Percentiles rank a stretch among this genome's conserved stretches.
These are phyloP conservation scores for Leccinum longicurvipes DNA, from an alignment of 768 basidiomycete genomes.

Conservation along the genomic window DNA sequence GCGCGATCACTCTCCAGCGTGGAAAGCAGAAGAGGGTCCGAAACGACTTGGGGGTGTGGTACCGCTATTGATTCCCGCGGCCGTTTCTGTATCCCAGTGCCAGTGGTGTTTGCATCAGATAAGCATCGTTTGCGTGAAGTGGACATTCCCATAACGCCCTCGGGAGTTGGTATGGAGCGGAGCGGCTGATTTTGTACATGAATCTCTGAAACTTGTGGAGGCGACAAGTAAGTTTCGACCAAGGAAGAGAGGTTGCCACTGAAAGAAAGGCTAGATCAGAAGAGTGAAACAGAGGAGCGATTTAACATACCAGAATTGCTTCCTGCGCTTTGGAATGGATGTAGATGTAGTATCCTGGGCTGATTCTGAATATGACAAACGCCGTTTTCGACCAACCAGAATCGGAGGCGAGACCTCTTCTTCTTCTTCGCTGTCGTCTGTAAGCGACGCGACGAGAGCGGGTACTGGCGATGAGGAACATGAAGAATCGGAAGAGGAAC, in stretches of 20 bases:
- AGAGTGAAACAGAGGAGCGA: background rate
- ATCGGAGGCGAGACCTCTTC: constrained; percentile 7
- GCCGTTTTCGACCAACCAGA: constrained; percentile 17
- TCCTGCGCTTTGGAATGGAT: no score
- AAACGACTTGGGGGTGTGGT: constrained; percentile 26
- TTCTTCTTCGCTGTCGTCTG: constrained; percentile 13
- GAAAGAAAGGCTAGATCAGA: background rate
- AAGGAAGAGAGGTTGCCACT: no score
- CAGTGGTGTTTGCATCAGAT: background rate
- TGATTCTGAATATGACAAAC: background rate
- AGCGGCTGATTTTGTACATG: background rate
- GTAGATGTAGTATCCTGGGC: no score
- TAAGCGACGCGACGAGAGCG: constrained; percentile 1
- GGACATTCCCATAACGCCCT: no score
- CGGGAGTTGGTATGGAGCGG: background rate
- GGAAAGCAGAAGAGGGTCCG: constrained; percentile 27
- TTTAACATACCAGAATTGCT: no score
- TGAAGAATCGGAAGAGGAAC: constrained; percentile 5
- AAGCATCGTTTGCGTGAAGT: constrained; percentile 29
- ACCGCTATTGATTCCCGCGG: constrained; percentile 15
- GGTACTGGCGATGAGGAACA: constrained; percentile 2
- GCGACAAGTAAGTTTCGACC: no score
- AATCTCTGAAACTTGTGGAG: background rate
- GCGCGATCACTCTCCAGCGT: constrained; percentile 13
- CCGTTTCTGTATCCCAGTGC: constrained; percentile 24